Base-by-base conservation (phyloP, 2,329 filamentous ascomycete genomes). In the Pestalotiopsis sp. region DNA sequence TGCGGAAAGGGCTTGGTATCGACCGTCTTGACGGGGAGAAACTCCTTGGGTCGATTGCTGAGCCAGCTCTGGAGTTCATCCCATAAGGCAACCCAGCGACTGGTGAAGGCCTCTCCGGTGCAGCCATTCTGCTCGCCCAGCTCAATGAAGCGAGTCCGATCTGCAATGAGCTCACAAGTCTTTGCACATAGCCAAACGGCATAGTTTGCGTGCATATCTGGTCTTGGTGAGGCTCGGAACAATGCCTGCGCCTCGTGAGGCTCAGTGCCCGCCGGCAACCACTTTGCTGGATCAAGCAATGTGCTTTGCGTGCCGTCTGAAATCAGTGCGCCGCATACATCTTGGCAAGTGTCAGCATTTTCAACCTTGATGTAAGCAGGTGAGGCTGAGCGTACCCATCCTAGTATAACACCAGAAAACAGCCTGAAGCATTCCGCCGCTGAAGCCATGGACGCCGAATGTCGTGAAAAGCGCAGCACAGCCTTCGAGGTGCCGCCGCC, bases 381-480 rank as follows among this genome's bases (percentile, higher is more conserved):
- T 39, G 13, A 25, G 57, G 52, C 4, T 3, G 6, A 4, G 5
- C 64, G 1, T 38, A 84, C 82, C 83, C 86, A 89, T 89, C 60
- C 87, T 81, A 1, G 85, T 86, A 73, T 86, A 89, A 70, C 86
- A 88, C 87, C 87, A 89, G 69, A 89, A 89, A 0, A 88, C 79
- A 0, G 87, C 85, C 74, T 87, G 86, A 6, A 85, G 75, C 20
- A 88, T 73, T 0, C 86, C 86, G 2, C 84, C 83, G 25, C 81
- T 83, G 63, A 87, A 86, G 0, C 87, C 87, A 59, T 86, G 82
- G n/a, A 88, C 83, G 11, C 81, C 84, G 64, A 86, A 82, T 0
- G 85, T 82, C 70, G 85, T 82, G 59, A 89, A 85, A 3, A 90
- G 77, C 2, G 84, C 84, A 3, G 87, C 86, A 69, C 86, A 89